Evolutionary conservation across 768 basidiomycete species (phyloP).

Genomic region (Podaxis pistillaris): DNA sequence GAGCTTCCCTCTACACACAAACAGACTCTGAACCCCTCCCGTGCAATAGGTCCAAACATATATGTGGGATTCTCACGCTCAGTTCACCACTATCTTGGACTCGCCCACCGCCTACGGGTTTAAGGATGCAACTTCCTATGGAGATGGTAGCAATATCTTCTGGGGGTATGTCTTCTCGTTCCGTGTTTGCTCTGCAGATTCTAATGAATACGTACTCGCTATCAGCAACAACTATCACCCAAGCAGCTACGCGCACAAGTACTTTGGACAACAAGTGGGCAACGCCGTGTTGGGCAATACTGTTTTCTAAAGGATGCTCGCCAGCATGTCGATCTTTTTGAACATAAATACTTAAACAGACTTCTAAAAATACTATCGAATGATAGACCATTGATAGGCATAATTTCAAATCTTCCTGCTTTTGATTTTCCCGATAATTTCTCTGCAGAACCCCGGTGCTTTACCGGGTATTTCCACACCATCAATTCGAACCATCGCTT

Average conservation of each 20-base stretch:
- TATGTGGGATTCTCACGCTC: constrained; percentile 49
- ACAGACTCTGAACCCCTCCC: background rate
- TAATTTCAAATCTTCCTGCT: no score
- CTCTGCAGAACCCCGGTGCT: constrained; percentile 3
- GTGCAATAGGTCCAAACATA: constrained; percentile 27
- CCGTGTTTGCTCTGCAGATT: background rate
- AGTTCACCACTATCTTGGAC: constrained; percentile 49
- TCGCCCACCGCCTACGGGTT: constrained; percentile 51
- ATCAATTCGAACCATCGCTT: background rate
- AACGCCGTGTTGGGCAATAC: constrained; percentile 23
- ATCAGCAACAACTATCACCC: constrained; percentile 55
- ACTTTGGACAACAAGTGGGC: constrained; percentile 31
- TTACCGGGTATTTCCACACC: background rate
- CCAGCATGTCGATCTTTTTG: no score
- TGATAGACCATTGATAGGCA: no score
- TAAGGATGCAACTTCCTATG: constrained; percentile 48
- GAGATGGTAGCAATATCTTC: constrained; percentile 42
- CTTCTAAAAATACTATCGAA: no score
- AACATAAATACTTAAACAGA: no score
- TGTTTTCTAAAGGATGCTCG: constrained; percentile 20
- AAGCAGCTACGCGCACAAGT: constrained; percentile 43
- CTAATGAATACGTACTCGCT: background rate
- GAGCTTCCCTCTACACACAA: background rate
- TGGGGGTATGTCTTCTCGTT: constrained; percentile 43
- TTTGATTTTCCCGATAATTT: constrained; percentile 4